A percentile compares a stretch with the other conserved stretches of the same genome.
Conservation (phyloP, 768 basidiomycete genomes). For the Pleurotus giganteus region DNA sequence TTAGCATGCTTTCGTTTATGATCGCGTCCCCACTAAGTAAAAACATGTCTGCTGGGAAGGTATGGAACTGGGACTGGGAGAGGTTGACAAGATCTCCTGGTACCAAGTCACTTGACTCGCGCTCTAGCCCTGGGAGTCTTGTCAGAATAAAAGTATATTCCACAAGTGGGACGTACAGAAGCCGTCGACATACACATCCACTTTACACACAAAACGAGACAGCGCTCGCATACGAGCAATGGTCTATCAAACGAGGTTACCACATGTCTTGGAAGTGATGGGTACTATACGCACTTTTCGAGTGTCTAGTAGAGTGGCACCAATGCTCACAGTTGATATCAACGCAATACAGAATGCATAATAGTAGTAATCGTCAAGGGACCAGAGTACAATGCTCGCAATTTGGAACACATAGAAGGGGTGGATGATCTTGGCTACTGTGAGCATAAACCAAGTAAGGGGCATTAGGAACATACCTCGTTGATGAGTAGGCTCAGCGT, state of each 20-base stretch:
- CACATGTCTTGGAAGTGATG: conserved; percentile 3
- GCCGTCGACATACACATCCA: conserved; percentile 66
- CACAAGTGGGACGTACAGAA: conserved; percentile 51
- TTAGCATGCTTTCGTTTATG: conserved; percentile 98
- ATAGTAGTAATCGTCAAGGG: conserved; percentile 92
- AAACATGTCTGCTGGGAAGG: conserved; percentile 88
- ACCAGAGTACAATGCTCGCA: conserved; percentile 92
- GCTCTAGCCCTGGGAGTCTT: conserved; percentile 53
- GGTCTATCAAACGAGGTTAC: conserved; percentile 50
- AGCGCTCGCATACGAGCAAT: conserved; percentile 94
- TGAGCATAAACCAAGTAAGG: conserved; percentile 5
- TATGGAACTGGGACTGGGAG: conserved; percentile 66
- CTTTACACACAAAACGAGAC: conserved; percentile 84
- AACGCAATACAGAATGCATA: conserved; percentile 96
- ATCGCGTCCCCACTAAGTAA: conserved; percentile 96
- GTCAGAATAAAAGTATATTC: background rate
- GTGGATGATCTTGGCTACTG: conserved; percentile 69
- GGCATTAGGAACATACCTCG: conserved; percentile 54
- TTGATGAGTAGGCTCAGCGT: conserved; percentile 77
- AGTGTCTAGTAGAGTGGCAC: conserved; percentile 88
- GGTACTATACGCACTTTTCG: conserved; percentile 59
- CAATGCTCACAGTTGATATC: conserved; percentile 82
- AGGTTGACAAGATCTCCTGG: conserved; percentile 93
- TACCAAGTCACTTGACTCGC: conserved; percentile 77
- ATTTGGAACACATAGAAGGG: conserved; percentile 99